phyloP scores from a whole-genome alignment of 1,284 basidiomycete species.

The Pseudozyma pruni region DNA sequence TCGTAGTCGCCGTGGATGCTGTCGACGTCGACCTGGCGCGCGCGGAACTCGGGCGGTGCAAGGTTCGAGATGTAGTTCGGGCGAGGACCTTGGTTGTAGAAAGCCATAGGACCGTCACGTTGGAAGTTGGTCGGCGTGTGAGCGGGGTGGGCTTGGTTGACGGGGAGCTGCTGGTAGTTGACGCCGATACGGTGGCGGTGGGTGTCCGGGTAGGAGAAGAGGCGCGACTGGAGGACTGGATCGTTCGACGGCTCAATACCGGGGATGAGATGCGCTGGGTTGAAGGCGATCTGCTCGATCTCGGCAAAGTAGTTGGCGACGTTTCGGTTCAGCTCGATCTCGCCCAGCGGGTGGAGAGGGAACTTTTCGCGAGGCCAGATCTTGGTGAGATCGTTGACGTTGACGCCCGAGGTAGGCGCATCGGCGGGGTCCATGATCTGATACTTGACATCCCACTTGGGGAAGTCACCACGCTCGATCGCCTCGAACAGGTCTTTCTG shows the following conservation, averaged over 20 bases:
- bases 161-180: conserved; percentile 61
- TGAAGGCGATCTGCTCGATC: conserved; percentile 59
- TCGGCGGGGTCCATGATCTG: conserved; percentile 54
- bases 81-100: conserved; percentile 55
- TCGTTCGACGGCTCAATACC: conserved; percentile 60
- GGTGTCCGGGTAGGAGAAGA: conserved; percentile 77
- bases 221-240: conserved; percentile 59
- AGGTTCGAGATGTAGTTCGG: conserved; percentile 53
- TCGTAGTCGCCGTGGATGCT: conserved; percentile 40
- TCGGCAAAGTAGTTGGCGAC: conserved; percentile 62
- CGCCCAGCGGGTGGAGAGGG: conserved; percentile 53
- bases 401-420: conserved; percentile 31
- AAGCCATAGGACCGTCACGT: conserved; percentile 49
- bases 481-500: conserved; percentile 60
- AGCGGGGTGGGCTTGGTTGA: conserved; percentile 42
- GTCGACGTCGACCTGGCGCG: conserved; percentile 38
- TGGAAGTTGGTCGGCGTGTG: conserved; percentile 51
- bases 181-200: conserved; percentile 78
- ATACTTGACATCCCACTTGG: conserved; percentile 62
- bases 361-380: conserved; percentile 51
- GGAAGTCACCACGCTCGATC: conserved; percentile 60
- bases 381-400: conserved; percentile 59
- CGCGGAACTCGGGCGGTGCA: conserved; percentile 38
- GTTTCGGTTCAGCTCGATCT: conserved; percentile 58
- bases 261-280: conserved; percentile 52